Base-by-base conservation (phyloP, 768 basidiomycete species). In the Leccinum sublutescens region DNA sequence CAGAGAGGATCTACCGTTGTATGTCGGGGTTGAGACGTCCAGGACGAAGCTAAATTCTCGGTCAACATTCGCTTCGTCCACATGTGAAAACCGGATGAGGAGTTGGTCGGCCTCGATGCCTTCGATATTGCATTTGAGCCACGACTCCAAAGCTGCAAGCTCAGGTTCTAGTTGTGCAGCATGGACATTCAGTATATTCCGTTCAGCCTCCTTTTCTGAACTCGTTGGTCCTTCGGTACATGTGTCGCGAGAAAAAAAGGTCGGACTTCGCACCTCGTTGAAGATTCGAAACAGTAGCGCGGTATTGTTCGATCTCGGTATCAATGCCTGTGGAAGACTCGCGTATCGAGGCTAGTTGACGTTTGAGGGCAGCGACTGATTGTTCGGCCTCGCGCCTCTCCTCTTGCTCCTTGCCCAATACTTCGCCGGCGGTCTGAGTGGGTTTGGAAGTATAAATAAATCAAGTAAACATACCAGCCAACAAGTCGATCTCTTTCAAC, bases 21-120 rank as follows among this genome's bases (percentile, higher is more conserved):
- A 93, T 3, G 75, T 74, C 25, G 77, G 73, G 23, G 74, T 74
- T 3, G 87, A 84, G 19, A 91, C 77, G 66, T 95, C 91, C n/a
- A 95, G 71, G 0, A 93, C 85, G 58, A 95, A 77, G 58, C 81
- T 85, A 58, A 86, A 91, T 63, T 92, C 90, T 31, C 82, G 78
- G 9, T 82, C 78, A 2, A 78, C 77, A 50, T 88, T 82, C 3
- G 74, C 62, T 5, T 79, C 76, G 66, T 93, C 88, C 38, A 94
- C 68, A 57, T 83, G 75, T 10, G 80, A 80, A 71, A 94, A 94
- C 5, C 86, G 85, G 56, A 95, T 76, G 50, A 94, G 80, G 19
- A 95, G 79, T 50, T 84, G 80, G 69, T 90, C 87, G 36, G 77
- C 78, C 65, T 85, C 85, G 45, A 95, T 82, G 40, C 92, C 92